Base-by-base conservation (phyloP, 2,329 filamentous ascomycete genomes). In the Dactylella cylindrospora region DNA sequence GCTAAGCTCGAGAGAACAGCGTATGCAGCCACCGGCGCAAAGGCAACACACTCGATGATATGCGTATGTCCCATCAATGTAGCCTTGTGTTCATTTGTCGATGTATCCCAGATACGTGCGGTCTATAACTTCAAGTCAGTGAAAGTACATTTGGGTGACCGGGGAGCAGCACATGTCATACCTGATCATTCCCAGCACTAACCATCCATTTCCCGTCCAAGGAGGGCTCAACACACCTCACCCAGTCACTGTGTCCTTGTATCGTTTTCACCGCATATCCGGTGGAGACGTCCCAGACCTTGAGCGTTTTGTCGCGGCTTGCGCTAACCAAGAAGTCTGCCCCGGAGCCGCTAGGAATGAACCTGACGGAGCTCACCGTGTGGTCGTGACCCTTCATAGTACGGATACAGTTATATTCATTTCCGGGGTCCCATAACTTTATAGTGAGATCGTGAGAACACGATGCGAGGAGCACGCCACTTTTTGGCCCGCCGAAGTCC, bases 391-490 rank as follows among this genome's bases (percentile, higher is more conserved):
- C 90, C 0, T 87, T 86, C 15, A 96, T 77, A 1, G 90, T 96
- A 45, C 90, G 82, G 53, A 95, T 95, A 70, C 95, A 96, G 73
- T 95, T 95, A 76, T 96, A 96, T 60, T 93, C 88, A 71, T 95
- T 86, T 35, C 83, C 81, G 1, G 91, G 90, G 67, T 96, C 89
- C 90, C 90, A 97, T 19, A 96, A 77, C 73, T 95, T 95, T 74
- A 96, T 95, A 2, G 89, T 95, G 36, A 96, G 75, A 72, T 96
- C 91, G 41, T 85, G 90, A 40, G 84, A 90, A 76, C 89, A 95
- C 5, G 86, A 90, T 29, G 85, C 88, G 66, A 95, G 79, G 19
- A 95, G 77, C 2, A 85, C 88, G 25, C 83, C 85, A 33, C 88
- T 86, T 70, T 86, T 79, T 1, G 89, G 89, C 0, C 90, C 90